A percentile compares a stretch with the other conserved stretches of the same genome.
These are phyloP conservation scores for Trematosphaeria pertusa DNA, from an alignment of 2,329 filamentous ascomycete species.

Conservation along the genomic window DNA sequence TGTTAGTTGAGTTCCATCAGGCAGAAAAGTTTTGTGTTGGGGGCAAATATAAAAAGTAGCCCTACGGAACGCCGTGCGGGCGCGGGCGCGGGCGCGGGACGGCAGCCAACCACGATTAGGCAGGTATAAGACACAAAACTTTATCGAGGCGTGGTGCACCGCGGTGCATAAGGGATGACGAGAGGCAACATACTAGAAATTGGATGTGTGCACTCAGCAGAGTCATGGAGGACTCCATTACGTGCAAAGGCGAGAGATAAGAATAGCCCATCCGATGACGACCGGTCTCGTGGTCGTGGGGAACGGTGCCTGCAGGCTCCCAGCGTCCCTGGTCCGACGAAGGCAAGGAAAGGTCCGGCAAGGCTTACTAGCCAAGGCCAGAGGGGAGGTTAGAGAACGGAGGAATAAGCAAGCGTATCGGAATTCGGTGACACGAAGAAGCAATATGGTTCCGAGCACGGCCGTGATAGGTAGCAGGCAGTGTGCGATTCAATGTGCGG, in stretches of 20 bases:
- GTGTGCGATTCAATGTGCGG: conserved; percentile 22
- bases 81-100: conserved; percentile 37
- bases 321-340: conserved; percentile 23
- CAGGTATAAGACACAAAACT: conserved; percentile 26
- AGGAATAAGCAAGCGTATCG: conserved; percentile 39
- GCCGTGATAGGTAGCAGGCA: conserved; percentile 25
- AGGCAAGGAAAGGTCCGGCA: conserved; percentile 27
- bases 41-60: conserved; percentile 41
- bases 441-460: conserved; percentile 28
- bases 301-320: conserved; percentile 34
- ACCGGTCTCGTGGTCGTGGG: conserved; percentile 36
- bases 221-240: conserved; percentile 54
- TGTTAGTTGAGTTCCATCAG: conserved; percentile 36
- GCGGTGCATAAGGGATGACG: conserved; percentile 29
- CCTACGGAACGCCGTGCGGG: conserved; percentile 34
- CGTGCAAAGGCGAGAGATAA: conserved; percentile 39
- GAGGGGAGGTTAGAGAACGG: conserved; percentile 26
- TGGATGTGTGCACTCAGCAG: conserved; percentile 57
- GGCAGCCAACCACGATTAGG: conserved; percentile 31
- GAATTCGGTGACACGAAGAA: conserved; percentile 26
- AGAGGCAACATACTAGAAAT: conserved; percentile 53
- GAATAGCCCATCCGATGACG: conserved; percentile 36
- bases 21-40: conserved; percentile 31
- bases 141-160: conserved; percentile 23
- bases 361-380: conserved; percentile 36